Conservation (phyloP, 2,329 filamentous ascomycete species). For the Phialemonium atrogriseum region DNA sequence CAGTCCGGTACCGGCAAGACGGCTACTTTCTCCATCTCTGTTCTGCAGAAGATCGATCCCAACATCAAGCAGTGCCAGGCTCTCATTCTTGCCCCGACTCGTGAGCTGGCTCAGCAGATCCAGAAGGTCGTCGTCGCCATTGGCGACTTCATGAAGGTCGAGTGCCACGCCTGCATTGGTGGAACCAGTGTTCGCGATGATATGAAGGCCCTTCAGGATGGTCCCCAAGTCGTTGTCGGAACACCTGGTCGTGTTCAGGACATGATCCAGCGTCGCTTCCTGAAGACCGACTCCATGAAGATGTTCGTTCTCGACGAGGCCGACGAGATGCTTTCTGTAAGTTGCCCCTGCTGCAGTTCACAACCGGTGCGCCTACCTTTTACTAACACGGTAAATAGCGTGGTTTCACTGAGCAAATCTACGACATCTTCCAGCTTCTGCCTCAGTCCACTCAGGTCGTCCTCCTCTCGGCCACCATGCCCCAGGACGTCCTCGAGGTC, state of each 20-base stretch:
- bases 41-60: constrained; percentile 97
- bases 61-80: constrained; percentile 96
- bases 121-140: constrained; percentile 99
- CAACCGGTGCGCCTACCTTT: background rate
- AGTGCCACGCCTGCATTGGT: constrained; percentile 99
- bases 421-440: constrained; percentile 99
- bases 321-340: constrained; percentile 94
- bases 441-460: constrained; percentile 98
- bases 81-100: constrained; percentile 93
- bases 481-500: constrained; percentile 97
- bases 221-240: constrained; percentile 94
- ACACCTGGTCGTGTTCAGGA: constrained; percentile 98
- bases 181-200: constrained; percentile 97
- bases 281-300: constrained; percentile 98
- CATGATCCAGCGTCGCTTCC: constrained; percentile 97
- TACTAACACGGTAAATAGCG: constrained; percentile 48
- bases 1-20: constrained; percentile 99
- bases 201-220: constrained; percentile 95
- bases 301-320: constrained; percentile 99
- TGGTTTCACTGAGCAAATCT: constrained; percentile 99
- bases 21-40: constrained; percentile 98
- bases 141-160: constrained; percentile 98
- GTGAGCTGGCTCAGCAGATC: constrained; percentile 98
- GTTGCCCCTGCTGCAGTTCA: constrained; percentile 19
- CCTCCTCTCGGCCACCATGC: constrained; percentile 96